phyloP scores from a whole-genome alignment of 176 grass and related monocot genomes.

The sorghum (Sorghum bicolor) region DNA sequence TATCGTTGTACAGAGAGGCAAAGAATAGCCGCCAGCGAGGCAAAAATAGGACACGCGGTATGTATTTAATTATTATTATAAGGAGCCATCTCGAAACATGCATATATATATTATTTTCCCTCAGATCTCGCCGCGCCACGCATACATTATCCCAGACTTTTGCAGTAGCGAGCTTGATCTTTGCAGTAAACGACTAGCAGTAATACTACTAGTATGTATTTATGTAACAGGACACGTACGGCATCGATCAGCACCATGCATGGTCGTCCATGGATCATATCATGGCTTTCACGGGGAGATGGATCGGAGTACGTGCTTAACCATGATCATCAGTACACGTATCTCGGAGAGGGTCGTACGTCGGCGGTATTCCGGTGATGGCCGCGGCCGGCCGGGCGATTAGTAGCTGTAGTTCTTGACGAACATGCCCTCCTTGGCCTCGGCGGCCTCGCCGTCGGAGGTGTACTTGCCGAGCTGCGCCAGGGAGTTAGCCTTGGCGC shows the following conservation, averaged over 20 bases:
- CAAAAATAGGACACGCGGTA: not conserved
- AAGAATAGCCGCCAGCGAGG: too few relatives aligned
- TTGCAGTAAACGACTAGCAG: not conserved
- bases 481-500: slow-evolving; percentile 70
- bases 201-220: not conserved
- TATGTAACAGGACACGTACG: not conserved
- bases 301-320: not conserved
- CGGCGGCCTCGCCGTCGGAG: slow-evolving; percentile 66
- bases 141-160: not conserved
- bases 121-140: not conserved
- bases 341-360: not conserved
- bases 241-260: not conserved
- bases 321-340: not conserved
- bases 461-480: slow-evolving; percentile 73
- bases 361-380: not conserved
- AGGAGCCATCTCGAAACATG: not conserved
- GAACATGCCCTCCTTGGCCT: slow-evolving; percentile 69
- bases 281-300: not conserved
- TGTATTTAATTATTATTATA: not conserved
- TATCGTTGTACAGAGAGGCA: too few relatives aligned
- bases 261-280: not conserved
- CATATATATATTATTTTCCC: not conserved
- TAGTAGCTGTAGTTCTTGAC: slow-evolving; percentile 79
- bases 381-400: not conserved
- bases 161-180: not conserved